Conservation (phyloP, 768 basidiomycete species). For the Rhizopogon salebrosus region DNA sequence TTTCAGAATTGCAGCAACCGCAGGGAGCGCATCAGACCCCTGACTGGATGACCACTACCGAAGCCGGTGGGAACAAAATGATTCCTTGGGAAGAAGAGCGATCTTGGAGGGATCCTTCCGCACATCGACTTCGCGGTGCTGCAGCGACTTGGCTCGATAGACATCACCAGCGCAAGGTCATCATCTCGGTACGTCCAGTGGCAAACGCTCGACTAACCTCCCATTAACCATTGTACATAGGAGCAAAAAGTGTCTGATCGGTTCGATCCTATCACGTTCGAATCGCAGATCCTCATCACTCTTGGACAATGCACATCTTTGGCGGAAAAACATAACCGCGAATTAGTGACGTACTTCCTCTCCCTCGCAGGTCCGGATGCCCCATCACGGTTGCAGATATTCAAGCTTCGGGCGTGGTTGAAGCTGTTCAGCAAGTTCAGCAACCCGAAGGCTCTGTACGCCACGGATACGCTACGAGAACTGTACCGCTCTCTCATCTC, state of each 20-base stretch:
- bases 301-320: slow-evolving; percentile 66
- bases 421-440: slow-evolving; percentile 82
- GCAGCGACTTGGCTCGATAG: slow-evolving; percentile 44
- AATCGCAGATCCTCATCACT: slow-evolving; percentile 69
- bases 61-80: slow-evolving; percentile 16
- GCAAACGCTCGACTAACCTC: not conserved
- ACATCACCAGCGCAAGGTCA: slow-evolving; percentile 23
- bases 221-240: slow-evolving; percentile 17
- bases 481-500: slow-evolving; percentile 76
- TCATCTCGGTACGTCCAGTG: slow-evolving; percentile 27
- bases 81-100: slow-evolving; percentile 61
- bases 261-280: slow-evolving; percentile 73
- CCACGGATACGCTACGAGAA: slow-evolving; percentile 55
- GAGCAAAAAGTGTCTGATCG: slow-evolving; percentile 42
- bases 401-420: slow-evolving; percentile 72
- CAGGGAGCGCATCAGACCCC: slow-evolving; percentile 7
- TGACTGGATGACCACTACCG: slow-evolving; percentile 21
- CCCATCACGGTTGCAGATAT: slow-evolving; percentile 43
- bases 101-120: slow-evolving; percentile 72
- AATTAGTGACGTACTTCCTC: slow-evolving; percentile 85
- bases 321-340: slow-evolving; percentile 83
- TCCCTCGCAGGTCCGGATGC: slow-evolving; percentile 36
- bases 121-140: slow-evolving; percentile 50
- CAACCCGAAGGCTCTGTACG: slow-evolving; percentile 87
- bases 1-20: slow-evolving; percentile 47